Evolutionary conservation across 495 filamentous ascomycete species (phyloP), one percentile per base, ranked within the genome.

Genomic region (Hypomontagnella monticulosa): DNA sequence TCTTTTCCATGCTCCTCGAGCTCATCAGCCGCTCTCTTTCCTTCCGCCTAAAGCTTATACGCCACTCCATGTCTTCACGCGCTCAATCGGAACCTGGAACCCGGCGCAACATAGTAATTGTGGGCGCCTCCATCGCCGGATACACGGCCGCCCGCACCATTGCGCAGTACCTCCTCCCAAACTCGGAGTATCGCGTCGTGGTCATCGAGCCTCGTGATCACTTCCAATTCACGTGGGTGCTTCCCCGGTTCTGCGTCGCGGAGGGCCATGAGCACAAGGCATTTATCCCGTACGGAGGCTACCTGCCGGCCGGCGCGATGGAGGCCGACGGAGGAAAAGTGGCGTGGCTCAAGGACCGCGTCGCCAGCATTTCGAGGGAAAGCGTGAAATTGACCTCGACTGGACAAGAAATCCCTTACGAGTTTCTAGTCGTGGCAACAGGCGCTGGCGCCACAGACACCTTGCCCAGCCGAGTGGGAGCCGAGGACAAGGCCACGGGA

Each of bases 121-220:
- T 87, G 5, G 84, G 85, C 38, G 85, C 81, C 3, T 86, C 84
- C 0, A 87, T 86, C 57, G 79, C 84, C 4, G 84, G 85, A 1
- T 77, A 79, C 61, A 73, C 78, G 16, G 74, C 79, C 4, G 81
- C 81, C 0, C 64, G 73, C 27, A 74, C 75, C 30, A 80, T 87
- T 8, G 76, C 79, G 5, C 70, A 78, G 37, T 74, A 76, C 7
- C 59, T 88, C 0, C 80, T 84, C 1, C 77, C 80, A 0, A 72
- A 78, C 36, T 73, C 72, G 12, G 69, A 60, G 0, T 87, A 81
- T 66, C 74, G 76, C 4, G 80, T 87, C 10, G 71, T 87, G 1
- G 72, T 87, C 0, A 72, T 88, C 15, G 87, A 89, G 69, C 82
- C 79, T 43, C 84, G 85, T 63, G 80, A 78, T 10, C 86, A 87